Conservation (phyloP, 1,284 basidiomycete genomes). For the Coniophora puteana region DNA sequence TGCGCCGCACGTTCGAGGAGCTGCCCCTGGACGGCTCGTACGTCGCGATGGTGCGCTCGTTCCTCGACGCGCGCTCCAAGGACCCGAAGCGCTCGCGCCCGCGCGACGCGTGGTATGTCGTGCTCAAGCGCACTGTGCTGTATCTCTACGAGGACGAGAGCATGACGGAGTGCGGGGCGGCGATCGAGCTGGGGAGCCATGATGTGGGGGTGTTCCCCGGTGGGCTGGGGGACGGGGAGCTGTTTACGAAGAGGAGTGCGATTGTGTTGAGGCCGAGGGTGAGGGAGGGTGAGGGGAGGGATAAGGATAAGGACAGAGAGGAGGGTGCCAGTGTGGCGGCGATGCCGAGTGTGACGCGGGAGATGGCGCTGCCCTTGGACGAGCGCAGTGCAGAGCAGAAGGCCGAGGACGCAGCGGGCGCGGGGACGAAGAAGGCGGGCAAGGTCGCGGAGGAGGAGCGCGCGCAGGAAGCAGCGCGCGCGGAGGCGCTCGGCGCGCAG, state of each 20-base stretch:
- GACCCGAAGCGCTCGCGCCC: constrained; percentile 76
- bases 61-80: constrained; percentile 70
- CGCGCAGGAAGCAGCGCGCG: constrained; percentile 39
- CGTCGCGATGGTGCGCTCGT: constrained; percentile 66
- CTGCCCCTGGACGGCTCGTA: constrained; percentile 57
- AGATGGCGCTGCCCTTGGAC: constrained; percentile 42
- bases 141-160: constrained; percentile 90
- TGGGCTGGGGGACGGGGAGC: constrained; percentile 74
- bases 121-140: constrained; percentile 83
- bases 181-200: constrained; percentile 75
- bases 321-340: constrained; percentile 26
- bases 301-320: too few species aligned
- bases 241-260: constrained; percentile 86
- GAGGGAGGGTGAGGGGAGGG: constrained; percentile 13
- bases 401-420: constrained; percentile 30
- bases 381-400: constrained; percentile 37
- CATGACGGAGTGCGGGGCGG: constrained; percentile 84
- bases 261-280: constrained; percentile 69
- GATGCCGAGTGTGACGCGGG: constrained; percentile 51
- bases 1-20: constrained; percentile 79
- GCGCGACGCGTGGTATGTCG: constrained; percentile 87
- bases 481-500: constrained; percentile 45
- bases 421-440: constrained; percentile 36
- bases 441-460: constrained; percentile 43
- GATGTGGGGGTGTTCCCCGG: constrained; percentile 74